Conservation (phyloP, 2,329 filamentous ascomycete genomes). For the Teratosphaeria pseudoeucalypti region DNA sequence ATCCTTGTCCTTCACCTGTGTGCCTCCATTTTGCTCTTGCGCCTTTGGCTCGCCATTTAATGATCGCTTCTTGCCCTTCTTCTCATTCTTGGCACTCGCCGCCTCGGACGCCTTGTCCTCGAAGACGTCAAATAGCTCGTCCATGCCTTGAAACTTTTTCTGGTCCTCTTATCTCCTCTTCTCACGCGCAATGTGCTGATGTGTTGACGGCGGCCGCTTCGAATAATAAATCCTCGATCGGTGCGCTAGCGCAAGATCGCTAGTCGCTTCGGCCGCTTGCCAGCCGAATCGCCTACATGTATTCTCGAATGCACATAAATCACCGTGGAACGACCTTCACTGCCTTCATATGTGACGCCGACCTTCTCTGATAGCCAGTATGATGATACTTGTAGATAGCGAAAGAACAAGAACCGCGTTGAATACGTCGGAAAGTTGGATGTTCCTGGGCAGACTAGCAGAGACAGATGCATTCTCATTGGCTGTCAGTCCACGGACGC, state of each 20-base stretch:
- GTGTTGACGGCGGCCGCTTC: not conserved
- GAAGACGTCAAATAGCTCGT: slow-evolving; percentile 27
- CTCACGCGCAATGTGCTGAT: not conserved
- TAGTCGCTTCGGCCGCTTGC: not conserved
- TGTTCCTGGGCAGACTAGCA: not conserved
- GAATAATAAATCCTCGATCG: not conserved
- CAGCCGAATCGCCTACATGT: not conserved
- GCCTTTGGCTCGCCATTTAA: slow-evolving; percentile 66
- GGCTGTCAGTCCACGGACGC: not conserved
- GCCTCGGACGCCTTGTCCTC: slow-evolving; percentile 15
- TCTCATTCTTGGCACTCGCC: slow-evolving; percentile 1
- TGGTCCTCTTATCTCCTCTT: not conserved
- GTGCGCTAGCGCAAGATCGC: not conserved
- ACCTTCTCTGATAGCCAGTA: not conserved
- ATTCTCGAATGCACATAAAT: not conserved
- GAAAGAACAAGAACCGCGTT: too few species aligned
- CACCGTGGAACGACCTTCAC: not conserved
- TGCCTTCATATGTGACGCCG: not conserved
- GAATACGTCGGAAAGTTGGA: not conserved
- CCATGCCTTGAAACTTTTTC: slow-evolving; percentile 1
- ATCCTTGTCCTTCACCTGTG: slow-evolving; percentile 35
- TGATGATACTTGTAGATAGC: too few species aligned
- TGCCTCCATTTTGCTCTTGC: slow-evolving; percentile 30
- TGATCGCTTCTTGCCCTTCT: slow-evolving; percentile 43
- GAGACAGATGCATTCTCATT: not conserved